Percentiles rank a stretch among this genome's conserved stretches.
These are phyloP conservation scores for Vanrija sp. DNA, from an alignment of 1,284 basidiomycete species.

Conservation along the genomic window DNA sequence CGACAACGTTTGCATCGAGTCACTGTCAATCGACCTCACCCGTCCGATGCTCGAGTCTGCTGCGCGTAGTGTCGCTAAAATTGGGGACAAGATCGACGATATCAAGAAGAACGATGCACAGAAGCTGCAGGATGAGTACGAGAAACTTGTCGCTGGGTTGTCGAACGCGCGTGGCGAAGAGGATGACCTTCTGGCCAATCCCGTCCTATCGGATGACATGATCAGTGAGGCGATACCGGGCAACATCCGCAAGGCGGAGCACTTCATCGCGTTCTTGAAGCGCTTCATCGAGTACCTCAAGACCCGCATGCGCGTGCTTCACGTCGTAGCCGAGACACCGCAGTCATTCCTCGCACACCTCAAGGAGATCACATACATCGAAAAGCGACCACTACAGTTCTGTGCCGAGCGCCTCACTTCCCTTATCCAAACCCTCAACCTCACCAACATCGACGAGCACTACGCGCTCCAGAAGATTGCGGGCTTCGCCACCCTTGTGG, in stretches of 20 bases:
- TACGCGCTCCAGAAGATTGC: constrained; percentile 92
- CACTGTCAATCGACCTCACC: constrained; percentile 95
- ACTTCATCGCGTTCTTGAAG: constrained; percentile 97
- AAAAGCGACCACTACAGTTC: constrained; percentile 93
- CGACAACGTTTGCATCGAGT: constrained; percentile 99
- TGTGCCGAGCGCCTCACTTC: constrained; percentile 95
- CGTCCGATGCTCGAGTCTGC: constrained; percentile 97
- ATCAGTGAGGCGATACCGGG: constrained; percentile 94
- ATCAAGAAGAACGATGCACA: constrained; percentile 91
- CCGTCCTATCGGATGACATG: constrained; percentile 94
- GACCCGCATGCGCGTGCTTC: constrained; percentile 96
- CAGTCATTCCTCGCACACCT: constrained; percentile 97
- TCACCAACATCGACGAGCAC: constrained; percentile 88
- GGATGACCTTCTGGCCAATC: constrained; percentile 85
- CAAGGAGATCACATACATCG: constrained; percentile 99
- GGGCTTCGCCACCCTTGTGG: constrained; percentile 90
- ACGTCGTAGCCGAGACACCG: constrained; percentile 99
- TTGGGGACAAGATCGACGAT: constrained; percentile 91
- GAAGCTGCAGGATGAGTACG: constrained; percentile 95
- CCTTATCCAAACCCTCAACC: constrained; percentile 85
- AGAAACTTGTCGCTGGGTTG: constrained; percentile 93
- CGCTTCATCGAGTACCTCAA: constrained; percentile 99
- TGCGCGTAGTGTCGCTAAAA: constrained; percentile 76
- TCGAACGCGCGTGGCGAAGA: constrained; percentile 60
- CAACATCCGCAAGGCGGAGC: constrained; percentile 97